These are phyloP conservation scores for Cairneyella variabilis DNA, from an alignment of 495 filamentous ascomycete species.

Conservation along the genomic window DNA sequence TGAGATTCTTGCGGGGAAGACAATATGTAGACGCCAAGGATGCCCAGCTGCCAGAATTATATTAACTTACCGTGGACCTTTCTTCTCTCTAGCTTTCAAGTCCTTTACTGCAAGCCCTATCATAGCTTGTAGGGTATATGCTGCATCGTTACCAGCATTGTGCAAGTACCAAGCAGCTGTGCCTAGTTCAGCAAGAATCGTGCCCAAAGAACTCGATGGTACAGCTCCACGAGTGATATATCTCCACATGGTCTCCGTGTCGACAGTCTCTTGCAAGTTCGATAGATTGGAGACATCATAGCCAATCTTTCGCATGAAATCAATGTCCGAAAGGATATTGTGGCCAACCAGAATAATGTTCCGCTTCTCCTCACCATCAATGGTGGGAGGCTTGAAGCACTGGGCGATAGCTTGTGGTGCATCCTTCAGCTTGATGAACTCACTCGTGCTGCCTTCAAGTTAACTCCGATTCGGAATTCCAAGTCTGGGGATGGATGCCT, in stretches of 20 bases:
- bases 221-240: conserved; percentile 46
- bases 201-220: conserved; percentile 49
- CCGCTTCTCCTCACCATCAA: conserved; percentile 34
- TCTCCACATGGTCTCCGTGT: conserved; percentile 67
- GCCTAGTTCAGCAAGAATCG: conserved; percentile 59
- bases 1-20: no score
- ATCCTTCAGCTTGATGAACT: conserved; percentile 35
- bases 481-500: no score
- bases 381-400: conserved; percentile 44
- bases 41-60: no score
- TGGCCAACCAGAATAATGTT: conserved; percentile 79
- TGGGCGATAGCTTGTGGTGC: conserved; percentile 37
- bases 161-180: conserved; percentile 66
- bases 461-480: conserved; percentile 1
- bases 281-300: conserved; percentile 50
- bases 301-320: conserved; percentile 56
- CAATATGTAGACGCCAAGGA: no score
- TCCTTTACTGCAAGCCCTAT: conserved; percentile 58
- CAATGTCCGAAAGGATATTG: conserved; percentile 59
- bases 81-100: conserved; percentile 22
- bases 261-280: conserved; percentile 59
- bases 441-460: conserved; percentile 28
- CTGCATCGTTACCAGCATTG: conserved; percentile 94
- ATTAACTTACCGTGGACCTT: no score
- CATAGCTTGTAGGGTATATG: conserved; percentile 75